A percentile compares a stretch with the other conserved stretches of the same genome.
Conservation (phyloP, 2,329 filamentous ascomycete genomes). For the Colletotrichum sp. region DNA sequence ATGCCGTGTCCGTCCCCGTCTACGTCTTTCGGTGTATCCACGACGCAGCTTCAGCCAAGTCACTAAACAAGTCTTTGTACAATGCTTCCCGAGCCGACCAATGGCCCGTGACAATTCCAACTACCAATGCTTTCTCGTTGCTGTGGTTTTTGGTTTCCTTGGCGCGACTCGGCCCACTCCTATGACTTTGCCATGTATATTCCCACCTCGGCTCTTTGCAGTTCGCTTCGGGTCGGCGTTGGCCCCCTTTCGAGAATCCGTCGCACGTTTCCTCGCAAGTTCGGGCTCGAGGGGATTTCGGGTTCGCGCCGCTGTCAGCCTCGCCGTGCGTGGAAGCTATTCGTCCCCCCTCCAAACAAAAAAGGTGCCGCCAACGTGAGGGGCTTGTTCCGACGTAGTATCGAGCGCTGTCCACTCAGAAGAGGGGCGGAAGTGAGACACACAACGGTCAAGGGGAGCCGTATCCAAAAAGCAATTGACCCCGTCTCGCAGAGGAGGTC, state of each 20-base stretch:
- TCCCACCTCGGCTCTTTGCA: background rate
- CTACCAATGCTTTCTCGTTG: background rate
- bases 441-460: background rate
- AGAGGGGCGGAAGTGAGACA: slow-evolving; percentile 4
- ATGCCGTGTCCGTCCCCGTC: slow-evolving; percentile 3
- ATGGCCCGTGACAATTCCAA: background rate
- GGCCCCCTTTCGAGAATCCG: background rate
- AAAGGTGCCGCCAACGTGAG: background rate
- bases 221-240: background rate
- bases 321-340: background rate
- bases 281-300: background rate
- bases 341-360: background rate
- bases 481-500: background rate
- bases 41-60: background rate
- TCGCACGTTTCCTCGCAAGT: slow-evolving; percentile 6
- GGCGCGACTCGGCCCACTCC: slow-evolving; percentile 13
- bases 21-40: background rate
- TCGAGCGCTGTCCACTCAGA: background rate
- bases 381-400: slow-evolving; percentile 16
- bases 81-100: background rate
- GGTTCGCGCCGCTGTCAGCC: background rate
- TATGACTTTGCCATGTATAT: slow-evolving; percentile 15
- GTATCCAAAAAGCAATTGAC: background rate
- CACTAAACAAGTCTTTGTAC: background rate
- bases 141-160: slow-evolving; percentile 5